Evolutionary conservation across 2,329 filamentous ascomycete species (phyloP), one percentile per base, ranked within the genome.

Genomic region (Sphaerulina musiva): DNA sequence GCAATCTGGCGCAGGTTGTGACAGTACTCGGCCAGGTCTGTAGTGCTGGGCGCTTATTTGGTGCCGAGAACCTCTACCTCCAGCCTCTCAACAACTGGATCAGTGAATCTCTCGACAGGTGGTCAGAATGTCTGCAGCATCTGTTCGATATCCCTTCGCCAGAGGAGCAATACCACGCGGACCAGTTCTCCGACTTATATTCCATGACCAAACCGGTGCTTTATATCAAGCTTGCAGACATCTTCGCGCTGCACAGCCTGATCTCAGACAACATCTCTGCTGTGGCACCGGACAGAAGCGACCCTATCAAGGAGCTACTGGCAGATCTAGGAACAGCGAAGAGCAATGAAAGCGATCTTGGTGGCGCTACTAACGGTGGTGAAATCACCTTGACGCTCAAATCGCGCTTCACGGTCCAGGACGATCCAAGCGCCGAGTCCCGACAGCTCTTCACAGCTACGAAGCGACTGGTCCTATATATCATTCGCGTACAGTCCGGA

Each of bases 221-320:
- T n/a, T 98, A 97, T 75, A 95, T 98, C 76, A 98, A 98, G 75
- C 92, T 98, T 82, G 82, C 87, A 12, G 93, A 98, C 69, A 91
- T 98, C 54, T 97, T 98, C 70, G 88, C 92, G 46, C 92, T 98
- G 55, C 95, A 98, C 73, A 89, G 86, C 59, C 79, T 97, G 20
- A 81, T 97, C 51, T 85, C 89, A 2, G 79, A 84, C 23, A 89
- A 97, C 63, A 81, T 96, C 46, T 76, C 84, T 4, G 78, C 78
- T 54, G 84, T 97, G 57, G 95, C 89, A 64, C 86, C 88, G 1
- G 81, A 77, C 57, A 83, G 87, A 34, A 92, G 96, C 62, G 93
- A 98, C 68, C 80, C 90, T 56, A 79, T 98, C 53, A 87, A 89
- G 55, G 93, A 97, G 72, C 87, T 96, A 60, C 81, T 98, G 64